Conservation (phyloP, 108 stramenopile species). For the Fragilaria radians region DNA sequence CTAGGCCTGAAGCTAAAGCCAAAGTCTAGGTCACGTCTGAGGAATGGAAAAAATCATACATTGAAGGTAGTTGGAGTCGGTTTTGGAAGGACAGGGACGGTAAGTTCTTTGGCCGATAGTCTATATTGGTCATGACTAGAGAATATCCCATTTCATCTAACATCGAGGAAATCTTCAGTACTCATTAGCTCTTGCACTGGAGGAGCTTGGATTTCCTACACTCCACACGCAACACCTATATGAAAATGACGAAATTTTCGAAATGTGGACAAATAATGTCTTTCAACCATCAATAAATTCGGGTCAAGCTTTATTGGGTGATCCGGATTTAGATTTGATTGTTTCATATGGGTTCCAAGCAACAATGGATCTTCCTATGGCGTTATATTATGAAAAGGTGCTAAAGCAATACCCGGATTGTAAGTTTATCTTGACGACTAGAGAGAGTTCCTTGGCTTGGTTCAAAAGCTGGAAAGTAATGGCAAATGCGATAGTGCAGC, state of each 20-base stretch:
- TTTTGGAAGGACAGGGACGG: constrained; percentile 74
- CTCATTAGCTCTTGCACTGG: constrained; percentile 66
- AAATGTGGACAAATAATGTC: constrained; percentile 43
- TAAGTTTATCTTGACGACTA: constrained; percentile 70
- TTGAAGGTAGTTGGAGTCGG: constrained; percentile 79
- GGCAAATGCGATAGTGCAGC: constrained; percentile 51
- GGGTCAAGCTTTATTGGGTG: constrained; percentile 34
- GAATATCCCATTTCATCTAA: not conserved
- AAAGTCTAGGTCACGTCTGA: constrained; percentile 4
- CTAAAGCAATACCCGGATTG: constrained; percentile 60
- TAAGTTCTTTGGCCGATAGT: constrained; percentile 10
- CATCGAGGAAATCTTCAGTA: constrained; percentile 20
- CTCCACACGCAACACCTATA: constrained; percentile 80
- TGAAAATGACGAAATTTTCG: constrained; percentile 49
- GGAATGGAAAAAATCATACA: constrained; percentile 8
- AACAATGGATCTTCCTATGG: constrained; percentile 71
- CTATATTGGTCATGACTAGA: not conserved
- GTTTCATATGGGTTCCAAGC: constrained; percentile 44
- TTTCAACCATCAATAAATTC: constrained; percentile 47
- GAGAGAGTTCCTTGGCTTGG: constrained; percentile 68
- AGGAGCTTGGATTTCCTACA: constrained; percentile 59
- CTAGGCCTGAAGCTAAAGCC: not conserved
- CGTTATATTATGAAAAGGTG: constrained; percentile 62
- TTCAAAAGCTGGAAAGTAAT: constrained; percentile 66
- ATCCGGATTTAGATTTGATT: constrained; percentile 48